Evolutionary conservation across 2,329 filamentous ascomycete genomes (phyloP), one percentile per base, ranked within the genome.

Genomic region (Aspergillus alliaceus): DNA sequence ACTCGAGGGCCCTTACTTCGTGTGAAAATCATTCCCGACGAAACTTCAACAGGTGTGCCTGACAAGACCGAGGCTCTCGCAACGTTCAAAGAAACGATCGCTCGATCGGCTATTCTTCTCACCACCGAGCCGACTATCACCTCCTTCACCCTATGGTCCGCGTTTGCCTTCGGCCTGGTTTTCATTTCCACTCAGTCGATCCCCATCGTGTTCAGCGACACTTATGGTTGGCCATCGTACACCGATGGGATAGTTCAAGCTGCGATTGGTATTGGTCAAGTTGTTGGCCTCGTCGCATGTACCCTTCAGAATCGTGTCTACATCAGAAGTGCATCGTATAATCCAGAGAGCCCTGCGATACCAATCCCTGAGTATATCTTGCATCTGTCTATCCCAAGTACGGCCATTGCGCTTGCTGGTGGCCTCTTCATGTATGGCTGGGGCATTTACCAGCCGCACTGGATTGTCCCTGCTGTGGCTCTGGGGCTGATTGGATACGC

Each of bases 311-410:
- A 59, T 3, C 49, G 44, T 14, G 24, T 62, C 18, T 72, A 71
- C 37, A 71, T 68, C 46, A 53, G 56, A n/a, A 72, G 69, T 22
- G 69, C 70, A 2, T 57, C 62, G 1, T 60, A 64, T 57, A 81
- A 81, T 49, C 71, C 56, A 0, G 76, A 80, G 56, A 57, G 56
- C 0, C 75, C 75, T 0, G 76, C 73, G 0, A 64, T 60, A 3
- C 77, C 77, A 1, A 75, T 81, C 14, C 77, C 77, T 0, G 77
- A 80, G 59, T 75, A 72, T 14, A 65, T 77, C 24, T 65, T 80
- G 2, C 79, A 80, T 50, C 69, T 75, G 1, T 73, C 77, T 15
- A 71, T 80, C 4, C 64, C 72, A 0, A 68, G 69, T 1, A 68
- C 67, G 1, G 47, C 69, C 6, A 24, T 71, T 6, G 77, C 77